These are phyloP conservation scores for Coemansia sp. DNA, from an alignment of 192 early-diverging fungal species.

Conservation along the genomic window DNA sequence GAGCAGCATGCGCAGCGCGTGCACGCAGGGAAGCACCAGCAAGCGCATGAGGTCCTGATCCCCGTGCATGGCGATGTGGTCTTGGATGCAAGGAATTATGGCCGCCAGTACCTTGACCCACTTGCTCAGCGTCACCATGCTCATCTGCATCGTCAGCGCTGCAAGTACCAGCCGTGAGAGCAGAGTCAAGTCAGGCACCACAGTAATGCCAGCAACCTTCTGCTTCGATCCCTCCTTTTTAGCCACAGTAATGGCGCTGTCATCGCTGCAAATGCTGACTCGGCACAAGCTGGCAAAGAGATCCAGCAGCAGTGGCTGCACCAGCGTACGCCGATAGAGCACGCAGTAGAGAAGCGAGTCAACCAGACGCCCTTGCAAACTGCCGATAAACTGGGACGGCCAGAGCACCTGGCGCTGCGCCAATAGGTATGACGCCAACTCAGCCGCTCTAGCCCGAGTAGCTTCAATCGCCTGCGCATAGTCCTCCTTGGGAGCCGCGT, in stretches of 20 bases:
- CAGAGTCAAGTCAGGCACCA: slow-evolving; percentile 3
- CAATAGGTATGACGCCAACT: slow-evolving; percentile 18
- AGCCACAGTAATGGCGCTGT: neutral
- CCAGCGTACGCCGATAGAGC: slow-evolving; percentile 15
- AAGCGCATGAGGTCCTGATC: slow-evolving; percentile 17
- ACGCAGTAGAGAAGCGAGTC: slow-evolving; percentile 40
- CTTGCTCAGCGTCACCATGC: slow-evolving; percentile 25
- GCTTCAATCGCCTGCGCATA: slow-evolving; percentile 8
- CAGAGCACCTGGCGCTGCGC: slow-evolving; percentile 17
- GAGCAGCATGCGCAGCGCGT: slow-evolving; percentile 31
- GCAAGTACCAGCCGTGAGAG: slow-evolving; percentile 36
- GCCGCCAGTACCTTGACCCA: slow-evolving; percentile 26
- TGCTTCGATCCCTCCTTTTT: neutral
- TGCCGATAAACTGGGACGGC: slow-evolving; percentile 16
- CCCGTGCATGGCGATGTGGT: slow-evolving; percentile 2
- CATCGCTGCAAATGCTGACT: neutral
- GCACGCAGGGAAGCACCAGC: slow-evolving; percentile 40
- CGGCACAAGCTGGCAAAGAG: slow-evolving; percentile 19
- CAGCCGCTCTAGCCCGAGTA: slow-evolving; percentile 22
- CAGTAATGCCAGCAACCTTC: slow-evolving; percentile 7
- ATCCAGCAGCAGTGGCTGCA: slow-evolving; percentile 41
- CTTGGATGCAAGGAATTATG: slow-evolving; percentile 27
- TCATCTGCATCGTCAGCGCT: slow-evolving; percentile 37
- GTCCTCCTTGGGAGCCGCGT: slow-evolving; percentile 2
- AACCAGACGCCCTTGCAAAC: slow-evolving; percentile 16